Base-by-base conservation (phyloP, 1,139 yeast species). In the Geotrichum australiense region DNA sequence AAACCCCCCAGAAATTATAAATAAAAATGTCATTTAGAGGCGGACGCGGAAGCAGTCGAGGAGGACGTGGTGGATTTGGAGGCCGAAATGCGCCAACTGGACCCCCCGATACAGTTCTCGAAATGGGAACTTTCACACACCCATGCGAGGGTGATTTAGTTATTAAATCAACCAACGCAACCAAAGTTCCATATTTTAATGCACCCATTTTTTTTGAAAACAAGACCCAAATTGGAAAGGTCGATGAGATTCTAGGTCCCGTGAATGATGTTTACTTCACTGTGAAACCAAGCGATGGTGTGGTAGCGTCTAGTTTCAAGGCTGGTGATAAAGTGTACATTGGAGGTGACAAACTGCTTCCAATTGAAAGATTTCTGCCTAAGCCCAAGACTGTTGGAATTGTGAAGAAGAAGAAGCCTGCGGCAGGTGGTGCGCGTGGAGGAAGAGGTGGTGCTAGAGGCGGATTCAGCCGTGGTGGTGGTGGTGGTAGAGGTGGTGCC, bases 151-250 rank as follows among this genome's bases (percentile, higher is more conserved):
- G 96, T 48, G 98, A 93, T 61, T 83, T 93, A 61, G 94, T 93
- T 43, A 91, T 97, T 70, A 86, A 91, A 60, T 86, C 96, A 38
- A 84, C 84, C 58, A 91, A 91, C 65, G 29, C 45, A 2, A 77
- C 85, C 48, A 91, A 91, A 71, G 74, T 93, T 53, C 99, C 99
- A 56, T 93, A 91, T 66, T 93, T 93, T 76, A 93, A 93, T 68
- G 99, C 99, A 22, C 98, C 98, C 62, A 89, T 93, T 60, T 93
- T 82, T 64, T 76, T 91, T 55, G 97, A 91, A 64, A 91, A 91
- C 73, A 68, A 68, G 73, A 83, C 95, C 23, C 93, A 84, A 61
- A 80, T 93, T 43, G 99, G 99, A 57, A 93, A 93, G 67, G 95
- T 93, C 46, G 99, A 93, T 63, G 99, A 93, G 71, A 91, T 93